phyloP scores from a whole-genome alignment of 2,329 filamentous ascomycete species.

The Xylariales sp. region DNA sequence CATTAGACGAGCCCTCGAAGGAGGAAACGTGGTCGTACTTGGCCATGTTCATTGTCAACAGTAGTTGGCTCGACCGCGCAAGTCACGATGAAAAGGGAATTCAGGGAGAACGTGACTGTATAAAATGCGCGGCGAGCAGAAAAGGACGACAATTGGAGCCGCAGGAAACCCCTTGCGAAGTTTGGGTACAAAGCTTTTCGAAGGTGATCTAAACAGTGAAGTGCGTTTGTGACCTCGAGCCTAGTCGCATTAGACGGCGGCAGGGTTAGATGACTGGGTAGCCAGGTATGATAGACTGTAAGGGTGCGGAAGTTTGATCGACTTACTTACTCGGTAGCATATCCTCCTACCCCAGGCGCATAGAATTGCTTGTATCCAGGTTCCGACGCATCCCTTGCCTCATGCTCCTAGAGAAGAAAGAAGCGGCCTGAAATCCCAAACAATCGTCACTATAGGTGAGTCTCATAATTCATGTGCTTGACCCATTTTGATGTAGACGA shows the following conservation, averaged over 20 bases:
- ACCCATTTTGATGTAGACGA: not conserved
- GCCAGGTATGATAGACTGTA: not conserved
- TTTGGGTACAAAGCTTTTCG: not conserved
- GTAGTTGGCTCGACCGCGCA: no score
- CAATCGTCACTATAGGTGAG: conserved; percentile 1
- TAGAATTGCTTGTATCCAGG: conserved; percentile 1
- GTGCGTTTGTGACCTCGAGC: not conserved
- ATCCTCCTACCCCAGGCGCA: not conserved
- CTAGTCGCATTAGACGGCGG: not conserved
- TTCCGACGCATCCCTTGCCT: not conserved
- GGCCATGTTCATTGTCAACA: no score
- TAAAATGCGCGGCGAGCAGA: no score
- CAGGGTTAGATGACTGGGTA: not conserved
- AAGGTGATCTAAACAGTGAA: conserved; percentile 1
- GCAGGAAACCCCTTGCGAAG: no score
- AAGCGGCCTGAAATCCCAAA: not conserved
- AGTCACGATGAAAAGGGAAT: no score
- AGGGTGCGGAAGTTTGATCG: not conserved
- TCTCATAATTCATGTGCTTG: not conserved
- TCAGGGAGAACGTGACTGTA: no score
- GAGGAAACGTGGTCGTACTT: no score
- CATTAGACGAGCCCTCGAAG: no score
- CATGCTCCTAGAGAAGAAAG: not conserved
- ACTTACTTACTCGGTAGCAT: not conserved
- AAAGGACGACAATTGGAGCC: no score